Evolutionary conservation across 208 protist species (phyloP).

Genomic region (Leishmania martiniquensis): DNA sequence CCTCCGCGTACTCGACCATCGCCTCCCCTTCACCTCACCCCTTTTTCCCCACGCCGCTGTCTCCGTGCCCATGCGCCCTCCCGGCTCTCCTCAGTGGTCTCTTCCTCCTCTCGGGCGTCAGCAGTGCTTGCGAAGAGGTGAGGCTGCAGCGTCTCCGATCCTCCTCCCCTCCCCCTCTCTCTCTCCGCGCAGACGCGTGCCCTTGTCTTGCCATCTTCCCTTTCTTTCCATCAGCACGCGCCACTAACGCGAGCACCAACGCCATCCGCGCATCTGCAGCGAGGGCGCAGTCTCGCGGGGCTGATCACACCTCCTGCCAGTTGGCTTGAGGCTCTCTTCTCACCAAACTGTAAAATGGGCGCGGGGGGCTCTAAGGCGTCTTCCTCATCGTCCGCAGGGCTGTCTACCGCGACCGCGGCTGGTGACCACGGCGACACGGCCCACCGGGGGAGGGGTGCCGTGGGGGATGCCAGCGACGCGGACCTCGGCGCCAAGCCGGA

Average conservation of each 20-base stretch:
- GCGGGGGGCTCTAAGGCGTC: conserved; percentile 1
- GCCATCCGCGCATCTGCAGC: not conserved
- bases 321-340: not conserved
- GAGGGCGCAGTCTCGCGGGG: not conserved
- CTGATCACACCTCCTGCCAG: not conserved
- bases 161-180: too few relatives aligned
- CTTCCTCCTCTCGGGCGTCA: too few relatives aligned
- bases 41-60: too few relatives aligned
- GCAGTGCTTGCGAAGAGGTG: not conserved
- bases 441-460: not conserved
- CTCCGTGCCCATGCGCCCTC: too few relatives aligned
- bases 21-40: too few relatives aligned
- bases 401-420: not conserved
- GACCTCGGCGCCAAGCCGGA: conserved; percentile 22
- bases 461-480: not conserved
- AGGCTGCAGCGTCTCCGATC: not conserved
- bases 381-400: not conserved
- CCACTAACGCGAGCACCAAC: too few relatives aligned
- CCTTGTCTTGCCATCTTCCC: too few relatives aligned
- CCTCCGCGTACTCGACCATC: too few relatives aligned
- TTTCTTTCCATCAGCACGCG: too few relatives aligned
- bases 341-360: not conserved
- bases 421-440: not conserved
- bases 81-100: too few relatives aligned
- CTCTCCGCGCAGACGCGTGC: too few relatives aligned